A percentile compares a stretch with the other conserved stretches of the same genome.
Conservation (phyloP, 2,329 filamentous ascomycete genomes). For the Colletotrichum tanaceti region DNA sequence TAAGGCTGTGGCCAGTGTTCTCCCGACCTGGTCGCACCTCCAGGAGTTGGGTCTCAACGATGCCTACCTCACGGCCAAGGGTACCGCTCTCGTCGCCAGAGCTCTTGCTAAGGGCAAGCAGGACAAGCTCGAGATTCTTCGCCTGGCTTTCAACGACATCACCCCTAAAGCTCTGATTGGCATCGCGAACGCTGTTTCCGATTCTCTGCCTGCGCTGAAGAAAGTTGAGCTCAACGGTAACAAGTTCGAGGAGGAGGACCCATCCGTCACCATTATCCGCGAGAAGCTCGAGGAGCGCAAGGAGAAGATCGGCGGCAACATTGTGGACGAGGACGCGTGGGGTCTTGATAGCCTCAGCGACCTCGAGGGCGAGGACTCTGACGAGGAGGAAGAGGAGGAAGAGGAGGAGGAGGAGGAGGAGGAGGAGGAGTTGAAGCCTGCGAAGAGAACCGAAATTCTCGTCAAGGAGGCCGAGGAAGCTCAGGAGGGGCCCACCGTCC, state of each 20-base stretch:
- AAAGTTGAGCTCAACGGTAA: slow-evolving; percentile 96
- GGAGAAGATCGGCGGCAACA: slow-evolving; percentile 74
- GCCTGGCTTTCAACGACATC: slow-evolving; percentile 95
- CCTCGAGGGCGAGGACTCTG: slow-evolving; percentile 81
- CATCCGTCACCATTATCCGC: slow-evolving; percentile 74
- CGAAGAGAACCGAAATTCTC: slow-evolving; percentile 76
- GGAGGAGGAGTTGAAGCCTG: slow-evolving; percentile 64
- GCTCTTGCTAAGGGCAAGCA: slow-evolving; percentile 83
- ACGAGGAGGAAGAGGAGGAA: slow-evolving; percentile 74
- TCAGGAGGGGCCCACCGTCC: slow-evolving; percentile 78
- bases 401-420: slow-evolving; percentile 64
- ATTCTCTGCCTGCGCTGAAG: slow-evolving; percentile 78
- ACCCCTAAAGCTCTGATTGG: slow-evolving; percentile 78
- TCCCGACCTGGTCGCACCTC: slow-evolving; percentile 79
- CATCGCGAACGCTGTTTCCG: slow-evolving; percentile 75
- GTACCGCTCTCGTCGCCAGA: slow-evolving; percentile 77
- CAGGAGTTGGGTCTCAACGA: slow-evolving; percentile 90
- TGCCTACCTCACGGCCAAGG: slow-evolving; percentile 83
- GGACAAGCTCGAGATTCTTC: slow-evolving; percentile 80
- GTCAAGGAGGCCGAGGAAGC: slow-evolving; percentile 77
- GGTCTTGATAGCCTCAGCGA: slow-evolving; percentile 88
- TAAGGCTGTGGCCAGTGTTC: slow-evolving; percentile 79
- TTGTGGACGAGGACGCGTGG: slow-evolving; percentile 82
- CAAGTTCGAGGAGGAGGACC: slow-evolving; percentile 89
- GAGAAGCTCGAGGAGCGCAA: slow-evolving; percentile 81